Evolutionary conservation across 352 stramenopile species (phyloP).

Genomic region (Pythium volutum): DNA sequence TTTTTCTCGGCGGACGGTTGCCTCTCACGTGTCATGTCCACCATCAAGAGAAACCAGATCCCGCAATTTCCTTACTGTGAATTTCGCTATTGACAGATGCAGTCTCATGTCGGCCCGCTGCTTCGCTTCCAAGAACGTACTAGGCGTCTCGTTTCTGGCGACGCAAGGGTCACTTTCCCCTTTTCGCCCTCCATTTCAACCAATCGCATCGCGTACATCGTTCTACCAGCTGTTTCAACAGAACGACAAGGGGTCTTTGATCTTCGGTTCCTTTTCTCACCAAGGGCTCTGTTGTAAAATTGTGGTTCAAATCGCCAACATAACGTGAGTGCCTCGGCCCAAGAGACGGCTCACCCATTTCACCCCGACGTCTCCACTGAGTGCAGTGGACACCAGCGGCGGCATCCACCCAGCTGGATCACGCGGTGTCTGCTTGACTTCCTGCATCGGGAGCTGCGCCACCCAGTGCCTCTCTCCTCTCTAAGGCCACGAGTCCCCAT

Average conservation of each 20-base stretch:
- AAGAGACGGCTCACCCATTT: background rate
- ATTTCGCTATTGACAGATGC: background rate
- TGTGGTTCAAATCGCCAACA: no score
- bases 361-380: background rate
- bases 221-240: background rate
- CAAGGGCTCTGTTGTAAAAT: background rate
- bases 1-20: background rate
- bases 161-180: background rate
- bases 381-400: background rate
- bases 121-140: background rate
- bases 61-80: background rate
- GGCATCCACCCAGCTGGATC: background rate
- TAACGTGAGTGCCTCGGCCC: conserved; percentile 1
- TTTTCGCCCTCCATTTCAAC: background rate
- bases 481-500: background rate
- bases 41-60: background rate
- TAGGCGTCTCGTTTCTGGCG: background rate
- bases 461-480: no score
- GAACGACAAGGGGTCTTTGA: background rate
- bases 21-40: background rate
- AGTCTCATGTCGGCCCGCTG: background rate
- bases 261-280: background rate
- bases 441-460: no score
- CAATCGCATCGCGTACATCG: background rate
- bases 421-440: no score